Conservation (phyloP, 352 stramenopile genomes). For the Ochromonadaceae sp. region DNA sequence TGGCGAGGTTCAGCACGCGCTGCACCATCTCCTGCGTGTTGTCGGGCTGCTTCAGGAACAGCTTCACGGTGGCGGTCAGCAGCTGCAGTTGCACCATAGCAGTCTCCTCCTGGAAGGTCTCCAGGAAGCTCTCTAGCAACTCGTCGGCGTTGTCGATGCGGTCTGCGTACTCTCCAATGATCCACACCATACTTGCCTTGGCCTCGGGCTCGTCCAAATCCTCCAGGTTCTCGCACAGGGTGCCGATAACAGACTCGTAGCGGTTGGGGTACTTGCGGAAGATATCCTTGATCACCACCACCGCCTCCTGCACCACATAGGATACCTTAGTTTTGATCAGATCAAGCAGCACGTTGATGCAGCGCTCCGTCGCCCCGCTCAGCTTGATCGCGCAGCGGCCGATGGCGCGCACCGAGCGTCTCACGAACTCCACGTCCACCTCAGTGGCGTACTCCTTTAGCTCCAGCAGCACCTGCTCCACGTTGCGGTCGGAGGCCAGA, state of each 20-base stretch:
- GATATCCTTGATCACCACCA: slow-evolving; percentile 99
- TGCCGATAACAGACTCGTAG: slow-evolving; percentile 97
- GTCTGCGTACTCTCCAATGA: slow-evolving; percentile 98
- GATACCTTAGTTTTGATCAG: slow-evolving; percentile 99
- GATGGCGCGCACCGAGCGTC: slow-evolving; percentile 88
- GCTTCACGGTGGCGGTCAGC: slow-evolving; percentile 95
- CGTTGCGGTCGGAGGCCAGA: slow-evolving; percentile 89
- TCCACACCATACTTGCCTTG: slow-evolving; percentile 99
- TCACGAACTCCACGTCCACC: slow-evolving; percentile 97
- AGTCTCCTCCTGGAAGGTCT: slow-evolving; percentile 95
- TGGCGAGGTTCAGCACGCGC: slow-evolving; percentile 89
- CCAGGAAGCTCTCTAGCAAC: slow-evolving; percentile 93
- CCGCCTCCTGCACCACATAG: slow-evolving; percentile 96
- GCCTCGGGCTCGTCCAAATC: slow-evolving; percentile 95
- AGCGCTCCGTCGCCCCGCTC: slow-evolving; percentile 88
- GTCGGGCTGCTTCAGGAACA: slow-evolving; percentile 90
- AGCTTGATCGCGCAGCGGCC: slow-evolving; percentile 93
- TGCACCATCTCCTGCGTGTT: slow-evolving; percentile 91
- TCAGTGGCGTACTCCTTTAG: slow-evolving; percentile 98
- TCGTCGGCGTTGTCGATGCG: slow-evolving; percentile 99
- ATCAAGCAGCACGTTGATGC: slow-evolving; percentile 94
- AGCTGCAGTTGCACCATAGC: slow-evolving; percentile 77
- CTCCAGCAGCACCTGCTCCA: slow-evolving; percentile 93
- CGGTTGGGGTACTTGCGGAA: slow-evolving; percentile 98
- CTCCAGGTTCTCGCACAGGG: slow-evolving; percentile 97